Evolutionary conservation across 2,329 filamentous ascomycete genomes (phyloP).

Genomic region (Cladosporium sphaerospermum): DNA sequence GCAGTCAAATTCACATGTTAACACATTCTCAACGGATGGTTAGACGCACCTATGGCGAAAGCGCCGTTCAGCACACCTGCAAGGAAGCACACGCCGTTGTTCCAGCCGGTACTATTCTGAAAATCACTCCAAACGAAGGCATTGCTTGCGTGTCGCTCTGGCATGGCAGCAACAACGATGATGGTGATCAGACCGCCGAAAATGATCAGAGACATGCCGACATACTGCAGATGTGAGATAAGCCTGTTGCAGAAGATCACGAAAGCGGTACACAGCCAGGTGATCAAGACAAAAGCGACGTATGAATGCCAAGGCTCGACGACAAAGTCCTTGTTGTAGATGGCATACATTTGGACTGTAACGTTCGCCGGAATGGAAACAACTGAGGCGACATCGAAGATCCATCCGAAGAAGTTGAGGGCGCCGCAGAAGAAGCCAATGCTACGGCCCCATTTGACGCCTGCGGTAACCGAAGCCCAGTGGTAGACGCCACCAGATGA

Average conservation of each 20-base stretch:
- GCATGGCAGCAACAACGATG: conserved; percentile 45
- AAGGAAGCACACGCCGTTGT: conserved; percentile 34
- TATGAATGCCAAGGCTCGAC: conserved; percentile 54
- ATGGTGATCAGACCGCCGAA: conserved; percentile 32
- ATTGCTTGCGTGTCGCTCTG: conserved; percentile 44
- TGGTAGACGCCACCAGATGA: conserved; percentile 32
- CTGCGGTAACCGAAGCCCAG: conserved; percentile 32
- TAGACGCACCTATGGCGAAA: conserved; percentile 28
- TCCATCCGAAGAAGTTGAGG: conserved; percentile 49
- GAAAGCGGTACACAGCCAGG: conserved; percentile 48
- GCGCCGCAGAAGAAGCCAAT: conserved; percentile 33
- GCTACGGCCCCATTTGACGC: conserved; percentile 26
- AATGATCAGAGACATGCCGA: conserved; percentile 48
- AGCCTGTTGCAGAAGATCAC: conserved; percentile 53
- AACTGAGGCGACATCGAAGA: conserved; percentile 56
- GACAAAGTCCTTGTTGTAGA: conserved; percentile 51
- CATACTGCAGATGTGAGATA: conserved; percentile 46
- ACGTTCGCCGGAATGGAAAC: conserved; percentile 55
- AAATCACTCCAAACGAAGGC: conserved; percentile 48
- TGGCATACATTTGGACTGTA: conserved; percentile 54
- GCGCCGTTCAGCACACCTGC: conserved; percentile 34
- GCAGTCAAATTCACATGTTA: neutral
- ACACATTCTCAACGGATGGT: neutral
- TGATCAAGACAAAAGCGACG: conserved; percentile 50
- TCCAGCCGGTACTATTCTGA: conserved; percentile 49